These are phyloP conservation scores for Fusarium fracticaudum DNA, from an alignment of 2,329 filamentous ascomycete species.

Conservation along the genomic window DNA sequence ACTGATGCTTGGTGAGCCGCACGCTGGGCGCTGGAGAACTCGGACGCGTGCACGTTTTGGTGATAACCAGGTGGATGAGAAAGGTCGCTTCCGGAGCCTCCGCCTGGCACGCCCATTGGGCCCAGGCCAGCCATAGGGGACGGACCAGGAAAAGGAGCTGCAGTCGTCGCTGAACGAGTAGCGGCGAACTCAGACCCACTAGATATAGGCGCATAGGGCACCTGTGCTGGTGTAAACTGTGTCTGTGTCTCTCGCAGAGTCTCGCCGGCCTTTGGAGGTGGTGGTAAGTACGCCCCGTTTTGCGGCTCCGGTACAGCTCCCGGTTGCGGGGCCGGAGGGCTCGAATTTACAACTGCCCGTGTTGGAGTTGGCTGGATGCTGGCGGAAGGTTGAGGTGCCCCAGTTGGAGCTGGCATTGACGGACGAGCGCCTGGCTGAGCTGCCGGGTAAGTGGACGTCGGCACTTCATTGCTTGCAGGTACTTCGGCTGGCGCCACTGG, in stretches of 20 bases:
- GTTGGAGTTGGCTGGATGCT: conserved; percentile 57
- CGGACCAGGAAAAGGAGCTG: conserved; percentile 43
- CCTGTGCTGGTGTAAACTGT: conserved; percentile 54
- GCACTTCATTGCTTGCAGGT: conserved; percentile 43
- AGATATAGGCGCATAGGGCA: conserved; percentile 61
- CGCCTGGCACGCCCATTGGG: conserved; percentile 42
- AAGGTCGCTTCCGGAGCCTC: conserved; percentile 44
- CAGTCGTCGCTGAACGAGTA: conserved; percentile 57
- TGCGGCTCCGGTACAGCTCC: conserved; percentile 61
- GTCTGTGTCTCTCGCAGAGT: conserved; percentile 49
- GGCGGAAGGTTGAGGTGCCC: conserved; percentile 47
- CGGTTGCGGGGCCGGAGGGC: conserved; percentile 66
- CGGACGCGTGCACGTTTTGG: conserved; percentile 64
- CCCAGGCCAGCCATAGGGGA: conserved; percentile 40
- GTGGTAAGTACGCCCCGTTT: conserved; percentile 51
- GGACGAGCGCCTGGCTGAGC: conserved; percentile 44
- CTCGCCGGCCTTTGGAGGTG: conserved; percentile 63
- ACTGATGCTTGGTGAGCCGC: conserved; percentile 51
- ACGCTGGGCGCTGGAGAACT: conserved; percentile 59
- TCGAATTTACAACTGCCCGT: conserved; percentile 44
- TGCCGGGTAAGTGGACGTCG: conserved; percentile 45
- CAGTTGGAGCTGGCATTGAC: conserved; percentile 56
- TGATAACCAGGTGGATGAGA: conserved; percentile 66
- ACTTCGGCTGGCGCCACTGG: conserved; percentile 30
- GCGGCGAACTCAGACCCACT: conserved; percentile 53